These are phyloP conservation scores for Angomonas ambiguus DNA, from an alignment of 208 protist genomes.

Conservation along the genomic window DNA sequence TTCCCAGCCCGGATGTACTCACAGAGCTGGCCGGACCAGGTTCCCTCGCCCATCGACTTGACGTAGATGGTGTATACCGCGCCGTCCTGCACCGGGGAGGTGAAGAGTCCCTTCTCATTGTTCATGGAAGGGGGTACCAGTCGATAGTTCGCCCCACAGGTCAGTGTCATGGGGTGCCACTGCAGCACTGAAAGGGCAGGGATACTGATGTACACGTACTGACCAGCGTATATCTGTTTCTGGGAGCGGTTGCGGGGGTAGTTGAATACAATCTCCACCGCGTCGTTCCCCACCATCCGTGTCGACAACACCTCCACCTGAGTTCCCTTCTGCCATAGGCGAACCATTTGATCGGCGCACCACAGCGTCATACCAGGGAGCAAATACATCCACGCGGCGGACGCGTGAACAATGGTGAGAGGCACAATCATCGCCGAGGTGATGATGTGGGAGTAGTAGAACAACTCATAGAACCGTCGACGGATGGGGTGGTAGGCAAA, in stretches of 20 bases:
- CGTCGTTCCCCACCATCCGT: slow-evolving; percentile 18
- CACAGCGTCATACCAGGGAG: slow-evolving; percentile 48
- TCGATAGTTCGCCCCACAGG: not conserved
- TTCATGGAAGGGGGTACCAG: not conserved
- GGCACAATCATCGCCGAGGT: slow-evolving; percentile 47
- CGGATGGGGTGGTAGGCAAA: slow-evolving; percentile 37
- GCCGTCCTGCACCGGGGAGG: not conserved
- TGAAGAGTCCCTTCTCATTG: not conserved
- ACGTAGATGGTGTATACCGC: slow-evolving; percentile 6
- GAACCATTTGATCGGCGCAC: slow-evolving; percentile 41
- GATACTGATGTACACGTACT: slow-evolving; percentile 56
- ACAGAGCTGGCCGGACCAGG: not conserved
- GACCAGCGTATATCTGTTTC: slow-evolving; percentile 17
- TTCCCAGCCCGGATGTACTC: not conserved
- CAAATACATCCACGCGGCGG: slow-evolving; percentile 55
- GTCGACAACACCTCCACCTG: slow-evolving; percentile 18
- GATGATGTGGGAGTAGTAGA: slow-evolving; percentile 62
- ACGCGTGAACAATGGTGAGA: slow-evolving; percentile 41
- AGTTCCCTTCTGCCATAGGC: slow-evolving; percentile 31
- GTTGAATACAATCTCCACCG: slow-evolving; percentile 21
- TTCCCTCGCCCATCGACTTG: slow-evolving; percentile 3
- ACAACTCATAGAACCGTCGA: slow-evolving; percentile 55
- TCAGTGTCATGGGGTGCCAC: slow-evolving; percentile 68
- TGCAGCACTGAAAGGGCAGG: slow-evolving; percentile 50
- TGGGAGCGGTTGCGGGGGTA: slow-evolving; percentile 10